phyloP scores from a whole-genome alignment of 257 asterid genomes.

The Marsdenia floribunda region DNA sequence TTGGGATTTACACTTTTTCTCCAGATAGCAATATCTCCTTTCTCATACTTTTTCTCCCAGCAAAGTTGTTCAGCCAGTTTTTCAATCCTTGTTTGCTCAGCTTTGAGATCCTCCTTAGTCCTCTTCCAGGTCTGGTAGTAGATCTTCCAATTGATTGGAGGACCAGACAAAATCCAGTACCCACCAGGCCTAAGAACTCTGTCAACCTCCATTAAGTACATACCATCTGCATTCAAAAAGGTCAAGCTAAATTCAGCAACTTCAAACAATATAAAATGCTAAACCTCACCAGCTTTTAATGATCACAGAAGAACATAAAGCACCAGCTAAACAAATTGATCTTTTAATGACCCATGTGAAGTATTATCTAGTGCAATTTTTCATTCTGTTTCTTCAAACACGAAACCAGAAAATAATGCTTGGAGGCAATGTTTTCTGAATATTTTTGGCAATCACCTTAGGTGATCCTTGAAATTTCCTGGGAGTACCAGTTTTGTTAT shows the following conservation, averaged over 20 bases:
- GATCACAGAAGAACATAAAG: neutral
- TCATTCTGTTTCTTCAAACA: neutral
- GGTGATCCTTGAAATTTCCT: neutral
- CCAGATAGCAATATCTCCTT: constrained; percentile 80
- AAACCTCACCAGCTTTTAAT: neutral
- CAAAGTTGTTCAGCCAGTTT: constrained; percentile 83
- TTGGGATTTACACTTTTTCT: constrained; percentile 53
- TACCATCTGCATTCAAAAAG: constrained; percentile 49
- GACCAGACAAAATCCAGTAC: constrained; percentile 91
- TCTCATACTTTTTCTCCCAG: constrained; percentile 97
- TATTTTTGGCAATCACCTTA: neutral
- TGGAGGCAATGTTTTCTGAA: neutral
- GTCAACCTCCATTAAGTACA: constrained; percentile 83
- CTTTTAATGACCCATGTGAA: neutral
- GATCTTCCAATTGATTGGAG: constrained; percentile 94
- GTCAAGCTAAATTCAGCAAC: constrained; percentile 3
- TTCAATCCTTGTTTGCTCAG: constrained; percentile 73
- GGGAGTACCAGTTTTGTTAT: neutral
- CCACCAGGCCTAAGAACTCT: constrained; percentile 95
- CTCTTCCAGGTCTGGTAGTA: constrained; percentile 79
- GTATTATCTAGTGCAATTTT: neutral
- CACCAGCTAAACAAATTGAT: neutral
- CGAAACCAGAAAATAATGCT: neutral
- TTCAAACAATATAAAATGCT: neutral
- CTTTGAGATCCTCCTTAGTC: constrained; percentile 66